Base-by-base conservation (phyloP, 1,284 basidiomycete species). In the Gymnopus androsaceus region DNA sequence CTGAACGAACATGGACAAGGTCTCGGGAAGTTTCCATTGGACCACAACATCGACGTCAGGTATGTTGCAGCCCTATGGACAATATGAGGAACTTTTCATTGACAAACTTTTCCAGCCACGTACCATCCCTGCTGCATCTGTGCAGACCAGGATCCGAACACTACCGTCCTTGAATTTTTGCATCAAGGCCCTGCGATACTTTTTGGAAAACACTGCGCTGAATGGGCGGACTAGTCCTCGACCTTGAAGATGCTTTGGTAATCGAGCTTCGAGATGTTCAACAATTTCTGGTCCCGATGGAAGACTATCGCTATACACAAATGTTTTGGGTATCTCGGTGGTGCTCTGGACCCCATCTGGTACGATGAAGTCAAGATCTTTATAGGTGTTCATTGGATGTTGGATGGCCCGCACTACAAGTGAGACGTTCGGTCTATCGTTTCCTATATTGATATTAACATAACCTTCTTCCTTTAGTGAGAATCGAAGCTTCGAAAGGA, bases 361-460 rank as follows among this genome's bases (percentile, higher is more conserved):
- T 1, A 78, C 64, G 3, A 75, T 17, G 45, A 77, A 77, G 50
- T 74, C 66, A 7, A 76, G 63, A 61, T 78, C 74, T 0, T 52
- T 40, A 54, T 64, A 75, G 0, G 68, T 65, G 50, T 73, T 72
- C 55, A 72, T 66, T 7, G 72, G 55, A 51, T 76, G 61, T 14
- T 76, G 61, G 6, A 74, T 74, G 3, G 69, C 69, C 0, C 72
- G 71, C 1, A 75, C 68, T 2, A 75, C 69, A 0, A 73, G 52
- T 2, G 76, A 69, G 4, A 78, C 70, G 57, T 74, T 76, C 0
- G 69, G 56, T 0, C 72, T 63, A 50, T 77, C 72, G 57, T 78
- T 78, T 4, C 73, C 75, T 2, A 67, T 48, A 42, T 72, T 63
- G 28, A 68, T 53, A 17, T 38, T 17, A 38, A 38, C 37, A 51